Conservation (phyloP, 75 land plant species). For the Larix kaempferi region DNA sequence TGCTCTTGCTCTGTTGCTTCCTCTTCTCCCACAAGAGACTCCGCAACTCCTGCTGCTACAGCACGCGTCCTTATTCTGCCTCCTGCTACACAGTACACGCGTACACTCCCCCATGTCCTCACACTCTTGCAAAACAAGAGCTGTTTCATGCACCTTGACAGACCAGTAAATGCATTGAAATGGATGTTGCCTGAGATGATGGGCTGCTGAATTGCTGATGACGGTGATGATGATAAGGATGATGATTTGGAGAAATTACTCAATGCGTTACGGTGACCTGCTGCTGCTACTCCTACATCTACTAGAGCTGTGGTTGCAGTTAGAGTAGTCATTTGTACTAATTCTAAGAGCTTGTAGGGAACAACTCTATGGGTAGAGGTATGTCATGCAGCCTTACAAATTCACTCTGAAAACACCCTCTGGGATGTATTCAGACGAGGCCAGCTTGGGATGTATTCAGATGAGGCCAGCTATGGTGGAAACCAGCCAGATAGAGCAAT, state of each 20-base stretch:
- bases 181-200: not conserved
- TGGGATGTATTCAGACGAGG: too few species aligned
- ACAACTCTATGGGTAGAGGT: too few species aligned
- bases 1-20: constrained; percentile 4
- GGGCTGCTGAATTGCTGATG: not conserved
- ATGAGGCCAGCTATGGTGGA: too few species aligned
- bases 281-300: too few species aligned
- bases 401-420: too few species aligned
- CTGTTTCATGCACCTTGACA: not conserved
- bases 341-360: too few species aligned
- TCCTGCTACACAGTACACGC: not conserved
- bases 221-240: not conserved
- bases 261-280: not conserved
- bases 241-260: constrained; percentile 1
- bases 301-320: too few species aligned
- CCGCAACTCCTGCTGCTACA: constrained; percentile 29
- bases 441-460: too few species aligned
- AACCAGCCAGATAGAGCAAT: too few species aligned
- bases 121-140: not conserved
- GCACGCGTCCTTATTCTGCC: not conserved
- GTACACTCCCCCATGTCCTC: not conserved
- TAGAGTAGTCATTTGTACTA: too few species aligned
- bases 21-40: constrained; percentile 19
- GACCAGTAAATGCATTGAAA: not conserved
- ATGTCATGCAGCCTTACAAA: too few species aligned